Base-by-base conservation (phyloP, 1,284 basidiomycete species). In the Mycena citricolor region DNA sequence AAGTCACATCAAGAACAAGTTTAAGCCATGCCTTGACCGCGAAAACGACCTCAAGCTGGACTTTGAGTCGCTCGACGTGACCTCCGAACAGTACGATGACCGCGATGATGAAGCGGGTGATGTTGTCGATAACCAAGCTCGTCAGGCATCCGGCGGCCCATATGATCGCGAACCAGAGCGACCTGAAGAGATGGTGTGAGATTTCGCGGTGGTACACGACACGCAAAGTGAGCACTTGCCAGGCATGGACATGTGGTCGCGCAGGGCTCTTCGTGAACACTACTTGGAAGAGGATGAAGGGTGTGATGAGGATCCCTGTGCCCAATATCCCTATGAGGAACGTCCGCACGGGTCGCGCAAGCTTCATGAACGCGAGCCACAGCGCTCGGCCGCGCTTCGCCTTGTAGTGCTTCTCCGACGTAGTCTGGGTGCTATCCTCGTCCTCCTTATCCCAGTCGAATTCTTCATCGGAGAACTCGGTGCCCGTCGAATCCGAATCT, bases 381-480 rank as follows among this genome's bases (percentile, higher is more conserved):
- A 88, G 56, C 26, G 74, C 70, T 40, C 82, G 73, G 32, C 69
- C 65, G 24, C 73, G 69, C 57, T 68, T 75, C 7, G 71, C 79
- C 55, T 70, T 47, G n/a, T n/a, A n/a, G n/a, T n/a, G n/a, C n/a
- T n/a, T n/a, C n/a, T n/a, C n/a, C 28, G n/a, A 26, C 14, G 21
- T 32, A 24, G 13, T 20, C 59, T 38, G 26, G 33, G 57, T 14
- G 37, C 44, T 32, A 47, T 54, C 42, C 28, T 69, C 64, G 5
- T 73, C 73, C 37, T 80, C 77, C n/a, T n/a, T n/a, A 42, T 85
- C 81, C 85, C 84, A 86, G 65, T 86, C 74, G 55, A 88, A 86
- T n/a, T n/a, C n/a, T 56, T 86, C 81, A 55, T 85, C 84, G 12
- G 76, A 79, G 1, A 77, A 71, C 56, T 79, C 76, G 10, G 82